Evolutionary conservation across 1,284 basidiomycete genomes (phyloP), one percentile per base, ranked within the genome.

Genomic region (Rhodotorula sp.): DNA sequence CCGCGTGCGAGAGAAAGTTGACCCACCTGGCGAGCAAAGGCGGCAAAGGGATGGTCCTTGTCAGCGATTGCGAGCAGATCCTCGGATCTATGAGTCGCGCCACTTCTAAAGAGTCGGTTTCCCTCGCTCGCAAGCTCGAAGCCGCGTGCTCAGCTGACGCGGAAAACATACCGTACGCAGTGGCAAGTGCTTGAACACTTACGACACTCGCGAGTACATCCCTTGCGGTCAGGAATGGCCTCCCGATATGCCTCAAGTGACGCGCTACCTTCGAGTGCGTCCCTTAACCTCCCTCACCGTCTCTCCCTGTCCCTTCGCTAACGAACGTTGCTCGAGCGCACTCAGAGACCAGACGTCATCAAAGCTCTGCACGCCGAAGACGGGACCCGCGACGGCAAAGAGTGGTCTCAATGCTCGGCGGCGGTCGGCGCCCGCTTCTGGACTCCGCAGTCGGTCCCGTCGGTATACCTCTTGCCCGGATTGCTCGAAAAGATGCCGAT

Each of bases 201-300:
- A 99, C 79, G 95, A 99, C 78, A 87, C 90, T 62, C 95, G 98
- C 79, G 85, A 85, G 18, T 84, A 81, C 60, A 93, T 93, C 23
- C 88, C 87, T 4, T 99, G 95, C 81, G 95, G 97, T 1, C 90
- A 95, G 90, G 95, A 95, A 80, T 99, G 95, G 95, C 95, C 95
- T 4, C 88, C 89, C 23, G 92, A 93, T 74, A 86, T 99, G 31
- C 81, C 84, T 2, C 87, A 89, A 58, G 85, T 97, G 38, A 90
- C 89, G 56, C 81, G 83, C 8, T 97, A 95, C 80, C 86, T 99
- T 15, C 86, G 86, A 47, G 93, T 94, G 79, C 68, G 90, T 56
- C 43, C 4, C 38, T 4, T 2, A 23, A 12, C 83, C 16, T 8
- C 15, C 21, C 38, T 21, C 21, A 5, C 45, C 4, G 48, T 26